Percentiles rank a stretch among this genome's conserved stretches.
These are phyloP conservation scores for Pyrenochaeta sp. DNA, from an alignment of 2,329 filamentous ascomycete species.

Conservation along the genomic window DNA sequence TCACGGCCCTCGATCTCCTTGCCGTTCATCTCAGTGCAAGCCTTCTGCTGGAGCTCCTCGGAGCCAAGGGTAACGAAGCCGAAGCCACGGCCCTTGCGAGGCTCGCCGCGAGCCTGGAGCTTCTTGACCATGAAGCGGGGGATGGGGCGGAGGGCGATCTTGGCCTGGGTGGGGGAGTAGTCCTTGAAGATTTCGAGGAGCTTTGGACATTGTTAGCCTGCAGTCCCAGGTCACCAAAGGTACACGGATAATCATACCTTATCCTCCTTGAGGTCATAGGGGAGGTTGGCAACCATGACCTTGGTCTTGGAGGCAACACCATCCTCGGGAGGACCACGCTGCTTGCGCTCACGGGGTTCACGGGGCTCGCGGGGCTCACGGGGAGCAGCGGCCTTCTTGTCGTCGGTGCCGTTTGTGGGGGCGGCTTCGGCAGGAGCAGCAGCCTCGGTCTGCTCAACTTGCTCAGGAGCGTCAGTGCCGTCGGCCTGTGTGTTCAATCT, in stretches of 20 bases:
- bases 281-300: slow-evolving; percentile 99
- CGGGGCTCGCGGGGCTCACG: slow-evolving; percentile 57
- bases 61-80: slow-evolving; percentile 96
- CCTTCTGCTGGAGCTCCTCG: slow-evolving; percentile 97
- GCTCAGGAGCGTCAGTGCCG: slow-evolving; percentile 52
- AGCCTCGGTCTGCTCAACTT: slow-evolving; percentile 57
- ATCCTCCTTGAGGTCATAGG: slow-evolving; percentile 97
- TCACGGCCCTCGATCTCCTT: slow-evolving; percentile 99
- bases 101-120: slow-evolving; percentile 96
- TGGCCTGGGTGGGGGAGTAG: slow-evolving; percentile 92
- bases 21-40: slow-evolving; percentile 97
- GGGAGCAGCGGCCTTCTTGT: slow-evolving; percentile 57
- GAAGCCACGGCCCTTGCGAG: slow-evolving; percentile 98
- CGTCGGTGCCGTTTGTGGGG: slow-evolving; percentile 60
- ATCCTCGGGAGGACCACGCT: slow-evolving; percentile 96
- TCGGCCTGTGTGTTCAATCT: slow-evolving; percentile 54
- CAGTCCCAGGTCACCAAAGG: not conserved
- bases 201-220: slow-evolving; percentile 59
- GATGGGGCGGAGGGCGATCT: slow-evolving; percentile 98
- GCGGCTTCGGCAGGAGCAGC: slow-evolving; percentile 63
- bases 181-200: slow-evolving; percentile 96
- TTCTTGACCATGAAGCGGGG: slow-evolving; percentile 99
- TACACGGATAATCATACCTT: slow-evolving; percentile 68
- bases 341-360: slow-evolving; percentile 68
- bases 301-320: slow-evolving; percentile 99